phyloP scores from a whole-genome alignment of 2,329 filamentous ascomycete species.

The Allantophomopsis cytisporea region DNA sequence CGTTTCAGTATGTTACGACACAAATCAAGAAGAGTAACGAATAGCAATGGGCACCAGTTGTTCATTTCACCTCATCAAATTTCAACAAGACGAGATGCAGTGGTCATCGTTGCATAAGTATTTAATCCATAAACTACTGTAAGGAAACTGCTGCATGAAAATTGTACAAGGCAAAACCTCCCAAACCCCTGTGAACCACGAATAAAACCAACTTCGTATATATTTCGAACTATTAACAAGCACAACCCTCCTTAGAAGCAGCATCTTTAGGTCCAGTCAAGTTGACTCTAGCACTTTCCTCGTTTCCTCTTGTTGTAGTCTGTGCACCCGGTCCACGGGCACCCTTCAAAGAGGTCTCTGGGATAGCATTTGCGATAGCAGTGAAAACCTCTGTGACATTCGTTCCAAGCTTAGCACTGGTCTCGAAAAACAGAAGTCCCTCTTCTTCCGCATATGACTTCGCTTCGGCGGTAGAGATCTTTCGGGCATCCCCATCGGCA shows the following conservation, averaged over 20 bases:
- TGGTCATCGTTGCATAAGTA: too few species aligned
- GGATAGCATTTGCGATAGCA: slow-evolving; percentile 94
- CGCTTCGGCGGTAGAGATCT: slow-evolving; percentile 83
- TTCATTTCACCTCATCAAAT: too few species aligned
- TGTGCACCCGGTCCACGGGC: slow-evolving; percentile 57
- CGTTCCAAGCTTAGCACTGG: slow-evolving; percentile 87
- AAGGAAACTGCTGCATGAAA: background rate
- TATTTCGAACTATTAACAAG: slow-evolving; percentile 43
- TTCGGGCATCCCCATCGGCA: slow-evolving; percentile 63
- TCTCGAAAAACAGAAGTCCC: slow-evolving; percentile 90
- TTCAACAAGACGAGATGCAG: too few species aligned
- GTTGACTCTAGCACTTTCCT: slow-evolving; percentile 64
- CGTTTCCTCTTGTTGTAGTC: slow-evolving; percentile 38
- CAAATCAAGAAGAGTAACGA: too few species aligned
- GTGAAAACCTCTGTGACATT: slow-evolving; percentile 96
- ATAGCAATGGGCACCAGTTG: too few species aligned
- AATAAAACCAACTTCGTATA: background rate
- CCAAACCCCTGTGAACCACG: slow-evolving; percentile 7
- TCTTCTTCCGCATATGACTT: slow-evolving; percentile 93
- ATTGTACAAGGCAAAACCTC: slow-evolving; percentile 1
- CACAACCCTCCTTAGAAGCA: slow-evolving; percentile 81
- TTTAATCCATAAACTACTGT: background rate
- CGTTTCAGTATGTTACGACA: too few species aligned
- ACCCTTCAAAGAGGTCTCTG: slow-evolving; percentile 90
- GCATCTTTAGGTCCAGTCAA: slow-evolving; percentile 59